These are phyloP conservation scores for Cupressus sempervirens DNA, from an alignment of 75 land plant species.

Conservation along the genomic window DNA sequence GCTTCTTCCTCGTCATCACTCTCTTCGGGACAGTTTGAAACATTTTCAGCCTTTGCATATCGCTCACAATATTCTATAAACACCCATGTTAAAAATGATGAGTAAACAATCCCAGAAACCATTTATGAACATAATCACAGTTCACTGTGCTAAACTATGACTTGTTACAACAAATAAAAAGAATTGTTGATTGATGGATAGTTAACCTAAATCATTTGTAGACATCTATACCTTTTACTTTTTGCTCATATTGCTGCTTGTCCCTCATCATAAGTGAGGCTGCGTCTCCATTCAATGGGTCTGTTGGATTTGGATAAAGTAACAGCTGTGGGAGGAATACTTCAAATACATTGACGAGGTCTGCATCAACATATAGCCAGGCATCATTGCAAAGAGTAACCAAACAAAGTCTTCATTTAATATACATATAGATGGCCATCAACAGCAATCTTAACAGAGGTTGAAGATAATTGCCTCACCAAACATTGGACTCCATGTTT, in stretches of 20 bases:
- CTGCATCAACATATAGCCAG: slow-evolving; percentile 31
- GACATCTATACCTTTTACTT: slow-evolving; percentile 64
- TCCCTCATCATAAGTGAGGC: slow-evolving; percentile 89
- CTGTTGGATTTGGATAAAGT: slow-evolving; percentile 85
- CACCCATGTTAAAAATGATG: not conserved
- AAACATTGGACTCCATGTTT: slow-evolving; percentile 88
- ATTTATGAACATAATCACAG: not conserved
- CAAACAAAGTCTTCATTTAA: not conserved
- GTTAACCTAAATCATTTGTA: not conserved
- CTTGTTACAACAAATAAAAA: not conserved
- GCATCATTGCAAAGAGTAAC: not conserved
- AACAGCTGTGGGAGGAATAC: slow-evolving; percentile 85
- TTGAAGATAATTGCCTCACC: slow-evolving; percentile 26
- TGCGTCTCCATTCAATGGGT: slow-evolving; percentile 92
- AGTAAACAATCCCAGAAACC: not conserved
- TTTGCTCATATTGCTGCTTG: slow-evolving; percentile 59
- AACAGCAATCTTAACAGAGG: not conserved
- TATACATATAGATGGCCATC: not conserved
- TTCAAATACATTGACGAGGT: slow-evolving; percentile 84
- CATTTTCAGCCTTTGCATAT: slow-evolving; percentile 43
- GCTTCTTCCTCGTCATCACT: slow-evolving; percentile 44
- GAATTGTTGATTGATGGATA: not conserved
- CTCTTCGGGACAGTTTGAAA: slow-evolving; percentile 32
- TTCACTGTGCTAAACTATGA: not conserved
- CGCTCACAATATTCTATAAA: slow-evolving; percentile 49